A percentile compares a stretch with the other conserved stretches of the same genome.
These are phyloP conservation scores for Amanita jacksonii DNA, from an alignment of 768 basidiomycete species.

Conservation along the genomic window DNA sequence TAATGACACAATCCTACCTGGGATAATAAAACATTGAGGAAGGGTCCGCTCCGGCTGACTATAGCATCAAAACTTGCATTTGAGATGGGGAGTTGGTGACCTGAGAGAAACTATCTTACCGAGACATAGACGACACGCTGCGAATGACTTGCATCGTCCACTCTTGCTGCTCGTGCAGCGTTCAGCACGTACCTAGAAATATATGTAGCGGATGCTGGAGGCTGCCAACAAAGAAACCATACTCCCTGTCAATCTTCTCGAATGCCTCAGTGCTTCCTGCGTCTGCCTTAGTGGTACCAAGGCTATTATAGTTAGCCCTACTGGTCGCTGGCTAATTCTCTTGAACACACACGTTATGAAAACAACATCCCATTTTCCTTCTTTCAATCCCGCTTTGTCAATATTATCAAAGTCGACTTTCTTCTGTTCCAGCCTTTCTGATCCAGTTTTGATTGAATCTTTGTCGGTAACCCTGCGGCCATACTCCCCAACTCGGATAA, in stretches of 20 bases:
- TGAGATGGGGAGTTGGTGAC: background rate
- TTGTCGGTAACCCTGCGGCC: conserved; percentile 51
- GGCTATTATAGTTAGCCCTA: conserved; percentile 19
- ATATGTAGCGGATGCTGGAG: background rate
- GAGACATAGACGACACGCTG: conserved; percentile 70
- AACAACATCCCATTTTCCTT: conserved; percentile 64
- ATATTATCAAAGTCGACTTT: conserved; percentile 62
- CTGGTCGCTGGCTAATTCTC: background rate
- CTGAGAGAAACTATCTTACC: conserved; percentile 31
- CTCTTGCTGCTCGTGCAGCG: conserved; percentile 56
- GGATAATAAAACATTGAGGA: conserved; percentile 43
- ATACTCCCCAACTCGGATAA: conserved; percentile 55
- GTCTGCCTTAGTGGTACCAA: conserved; percentile 53
- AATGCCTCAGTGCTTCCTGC: conserved; percentile 62
- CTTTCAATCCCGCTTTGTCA: conserved; percentile 27
- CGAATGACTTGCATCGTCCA: conserved; percentile 28
- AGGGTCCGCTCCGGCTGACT: conserved; percentile 42
- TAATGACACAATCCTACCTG: conserved; percentile 20
- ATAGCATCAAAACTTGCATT: background rate
- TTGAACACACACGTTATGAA: conserved; percentile 47
- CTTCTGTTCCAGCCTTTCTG: conserved; percentile 60
- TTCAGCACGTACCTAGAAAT: conserved; percentile 53
- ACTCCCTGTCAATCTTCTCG: conserved; percentile 74
- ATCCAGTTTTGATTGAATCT: conserved; percentile 28
- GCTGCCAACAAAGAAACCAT: conserved; percentile 15